Conservation (phyloP, 768 basidiomycete genomes). For the Trametes gibbosa region DNA sequence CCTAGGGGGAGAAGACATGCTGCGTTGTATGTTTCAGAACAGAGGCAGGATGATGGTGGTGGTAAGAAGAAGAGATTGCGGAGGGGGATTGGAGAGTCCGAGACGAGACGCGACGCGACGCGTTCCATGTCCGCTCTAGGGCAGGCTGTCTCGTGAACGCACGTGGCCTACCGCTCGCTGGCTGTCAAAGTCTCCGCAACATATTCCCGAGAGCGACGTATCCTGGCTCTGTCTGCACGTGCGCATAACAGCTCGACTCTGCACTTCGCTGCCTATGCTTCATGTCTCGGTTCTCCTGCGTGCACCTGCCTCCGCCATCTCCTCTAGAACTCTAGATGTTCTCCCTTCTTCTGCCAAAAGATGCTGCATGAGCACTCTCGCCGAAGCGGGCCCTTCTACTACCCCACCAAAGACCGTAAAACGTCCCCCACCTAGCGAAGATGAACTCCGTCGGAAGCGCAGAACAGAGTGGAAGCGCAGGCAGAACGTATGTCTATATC, state of each 20-base stretch:
- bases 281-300: neutral
- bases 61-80: no score
- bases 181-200: no score
- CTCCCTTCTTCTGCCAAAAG: neutral
- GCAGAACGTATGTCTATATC: conserved; percentile 65
- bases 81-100: neutral
- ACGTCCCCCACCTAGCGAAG: neutral
- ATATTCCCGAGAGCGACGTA: no score
- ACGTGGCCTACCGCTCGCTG: neutral
- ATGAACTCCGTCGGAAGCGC: conserved; percentile 39
- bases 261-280: neutral
- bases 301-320: neutral
- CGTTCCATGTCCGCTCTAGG: conserved; percentile 17
- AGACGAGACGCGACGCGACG: conserved; percentile 21
- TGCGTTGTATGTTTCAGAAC: neutral
- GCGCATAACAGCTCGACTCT: no score
- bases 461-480: conserved; percentile 76
- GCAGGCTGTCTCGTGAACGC: conserved; percentile 16
- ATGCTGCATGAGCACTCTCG: neutral
- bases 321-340: neutral
- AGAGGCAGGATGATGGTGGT: neutral
- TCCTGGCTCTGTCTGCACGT: no score
- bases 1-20: conserved; percentile 28
- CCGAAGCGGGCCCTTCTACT: conserved; percentile 6
- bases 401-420: neutral